phyloP scores from a whole-genome alignment of 2,329 filamentous ascomycete species.

The Cladosporium sp. region DNA sequence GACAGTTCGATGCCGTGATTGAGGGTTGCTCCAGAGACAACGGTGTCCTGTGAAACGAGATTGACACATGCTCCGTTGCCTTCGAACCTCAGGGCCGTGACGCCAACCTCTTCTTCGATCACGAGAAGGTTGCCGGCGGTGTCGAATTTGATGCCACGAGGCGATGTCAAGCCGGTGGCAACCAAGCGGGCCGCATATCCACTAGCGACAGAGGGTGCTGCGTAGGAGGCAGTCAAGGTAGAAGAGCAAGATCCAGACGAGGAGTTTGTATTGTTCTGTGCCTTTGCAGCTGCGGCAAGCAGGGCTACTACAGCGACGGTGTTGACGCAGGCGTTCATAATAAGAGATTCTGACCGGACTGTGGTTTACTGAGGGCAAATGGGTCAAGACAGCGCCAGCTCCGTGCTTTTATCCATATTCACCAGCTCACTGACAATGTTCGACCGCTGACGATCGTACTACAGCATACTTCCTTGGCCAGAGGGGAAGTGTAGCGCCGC shows the following conservation, averaged over 20 bases:
- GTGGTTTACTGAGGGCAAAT: not conserved
- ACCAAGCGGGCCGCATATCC: slow-evolving; percentile 44
- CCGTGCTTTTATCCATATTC: not conserved
- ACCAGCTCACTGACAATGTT: not conserved
- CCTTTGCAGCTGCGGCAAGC: not conserved
- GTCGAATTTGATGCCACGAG: slow-evolving; percentile 48
- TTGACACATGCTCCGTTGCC: slow-evolving; percentile 24
- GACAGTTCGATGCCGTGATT: slow-evolving; percentile 51
- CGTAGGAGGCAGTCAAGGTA: slow-evolving; percentile 35
- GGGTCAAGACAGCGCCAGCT: not conserved
- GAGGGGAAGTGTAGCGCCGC: slow-evolving; percentile 3
- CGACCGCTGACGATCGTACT: not conserved
- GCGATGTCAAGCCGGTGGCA: slow-evolving; percentile 41
- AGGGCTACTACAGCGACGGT: not conserved
- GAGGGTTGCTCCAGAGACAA: slow-evolving; percentile 31
- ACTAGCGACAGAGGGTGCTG: slow-evolving; percentile 37
- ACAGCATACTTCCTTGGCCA: slow-evolving; percentile 11
- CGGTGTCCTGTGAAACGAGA: slow-evolving; percentile 19
- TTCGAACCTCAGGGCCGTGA: slow-evolving; percentile 22
- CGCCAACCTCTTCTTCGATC: slow-evolving; percentile 37
- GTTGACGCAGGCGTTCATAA: not conserved
- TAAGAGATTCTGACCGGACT: not conserved
- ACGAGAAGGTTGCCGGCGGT: slow-evolving; percentile 46
- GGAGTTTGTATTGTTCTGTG: not conserved
- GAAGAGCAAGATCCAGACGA: slow-evolving; percentile 29